Conservation (phyloP, 805 yeast genomes). For the Hanseniaspora hatyaiensis region DNA sequence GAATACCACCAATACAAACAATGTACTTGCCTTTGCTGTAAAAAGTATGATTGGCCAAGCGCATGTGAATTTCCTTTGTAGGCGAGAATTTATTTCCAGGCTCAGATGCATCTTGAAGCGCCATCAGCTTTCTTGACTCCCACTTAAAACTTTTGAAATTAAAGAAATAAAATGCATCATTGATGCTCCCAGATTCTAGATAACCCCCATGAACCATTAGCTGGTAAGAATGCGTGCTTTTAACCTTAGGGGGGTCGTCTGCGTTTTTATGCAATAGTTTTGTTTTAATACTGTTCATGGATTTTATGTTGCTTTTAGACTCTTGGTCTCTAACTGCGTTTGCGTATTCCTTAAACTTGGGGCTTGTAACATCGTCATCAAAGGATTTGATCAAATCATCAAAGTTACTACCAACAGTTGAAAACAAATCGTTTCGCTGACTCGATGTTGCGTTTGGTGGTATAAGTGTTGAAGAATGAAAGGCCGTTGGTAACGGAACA, state of each 20-base stretch:
- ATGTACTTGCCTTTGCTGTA: slow-evolving; percentile 3
- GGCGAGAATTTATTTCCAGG: not conserved
- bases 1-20: slow-evolving; percentile 2
- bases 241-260: too few species aligned
- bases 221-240: not conserved
- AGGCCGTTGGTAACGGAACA: not conserved
- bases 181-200: not conserved
- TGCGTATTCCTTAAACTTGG: too few species aligned
- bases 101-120: not conserved
- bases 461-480: slow-evolving; percentile 11
- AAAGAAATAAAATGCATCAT: slow-evolving; percentile 4
- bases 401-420: not conserved
- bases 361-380: too few species aligned
- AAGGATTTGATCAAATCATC: not conserved
- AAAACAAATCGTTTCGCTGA: not conserved
- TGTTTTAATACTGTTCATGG: too few species aligned
- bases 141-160: slow-evolving; percentile 5
- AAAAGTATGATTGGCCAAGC: slow-evolving; percentile 2
- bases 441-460: not conserved
- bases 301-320: too few species aligned
- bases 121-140: not conserved
- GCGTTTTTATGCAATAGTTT: too few species aligned
- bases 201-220: slow-evolving; percentile 10
- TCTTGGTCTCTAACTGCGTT: too few species aligned
- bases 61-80: not conserved